These are phyloP conservation scores for Knufia fluminis DNA, from an alignment of 2,329 filamentous ascomycete species.

Conservation along the genomic window DNA sequence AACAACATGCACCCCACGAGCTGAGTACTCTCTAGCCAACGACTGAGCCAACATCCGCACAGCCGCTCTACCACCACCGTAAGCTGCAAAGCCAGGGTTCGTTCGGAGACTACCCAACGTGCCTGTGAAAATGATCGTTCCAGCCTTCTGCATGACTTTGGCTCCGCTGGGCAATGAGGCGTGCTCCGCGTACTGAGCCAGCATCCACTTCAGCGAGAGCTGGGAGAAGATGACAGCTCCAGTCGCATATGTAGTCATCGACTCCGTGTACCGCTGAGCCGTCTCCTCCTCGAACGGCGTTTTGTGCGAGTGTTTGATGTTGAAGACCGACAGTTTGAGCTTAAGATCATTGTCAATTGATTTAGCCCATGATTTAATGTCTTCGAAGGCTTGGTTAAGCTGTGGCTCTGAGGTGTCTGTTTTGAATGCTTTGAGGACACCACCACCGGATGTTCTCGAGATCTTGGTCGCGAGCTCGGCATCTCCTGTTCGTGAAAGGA, in stretches of 20 bases:
- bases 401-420: conserved; percentile 42
- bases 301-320: conserved; percentile 46
- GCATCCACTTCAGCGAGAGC: conserved; percentile 36
- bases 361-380: conserved; percentile 30
- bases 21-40: conserved; percentile 48
- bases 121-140: conserved; percentile 49
- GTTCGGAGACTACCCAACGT: conserved; percentile 46
- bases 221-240: conserved; percentile 49
- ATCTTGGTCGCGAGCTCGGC: conserved; percentile 35
- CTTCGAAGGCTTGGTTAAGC: conserved; percentile 40
- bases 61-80: conserved; percentile 45
- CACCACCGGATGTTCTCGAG: conserved; percentile 38
- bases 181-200: conserved; percentile 31
- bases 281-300: conserved; percentile 49
- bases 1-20: conserved; percentile 50
- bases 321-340: conserved; percentile 45
- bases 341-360: conserved; percentile 33
- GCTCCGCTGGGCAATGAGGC: background rate
- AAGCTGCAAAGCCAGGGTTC: conserved; percentile 46
- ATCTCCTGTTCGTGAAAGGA: conserved; percentile 43
- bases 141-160: conserved; percentile 48
- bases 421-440: conserved; percentile 44
- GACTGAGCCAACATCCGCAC: conserved; percentile 48
- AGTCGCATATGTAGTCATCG: conserved; percentile 44
- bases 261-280: conserved; percentile 40